Evolutionary conservation across 1,284 basidiomycete genomes (phyloP).

Genomic region (Kwoniella shivajii): DNA sequence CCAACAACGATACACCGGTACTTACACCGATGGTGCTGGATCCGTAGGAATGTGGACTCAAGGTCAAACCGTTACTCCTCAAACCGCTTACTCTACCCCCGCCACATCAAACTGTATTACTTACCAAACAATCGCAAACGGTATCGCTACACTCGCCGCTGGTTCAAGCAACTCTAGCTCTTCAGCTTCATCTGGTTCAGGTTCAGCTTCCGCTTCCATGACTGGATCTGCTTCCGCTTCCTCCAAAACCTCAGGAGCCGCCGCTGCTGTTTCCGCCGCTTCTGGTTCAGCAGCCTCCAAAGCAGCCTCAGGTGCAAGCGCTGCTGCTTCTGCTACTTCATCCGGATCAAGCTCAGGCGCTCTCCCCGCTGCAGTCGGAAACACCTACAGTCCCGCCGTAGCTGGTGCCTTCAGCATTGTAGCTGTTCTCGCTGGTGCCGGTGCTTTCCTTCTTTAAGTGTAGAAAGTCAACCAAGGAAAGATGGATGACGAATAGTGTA

Average conservation of each 20-base stretch:
- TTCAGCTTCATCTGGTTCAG: constrained; percentile 19
- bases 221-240: constrained; percentile 15
- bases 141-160: constrained; percentile 28
- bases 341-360: constrained; percentile 19
- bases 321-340: constrained; percentile 16
- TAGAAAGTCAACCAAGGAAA: not conserved
- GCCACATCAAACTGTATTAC: constrained; percentile 53
- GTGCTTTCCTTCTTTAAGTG: constrained; percentile 45
- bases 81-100: constrained; percentile 45
- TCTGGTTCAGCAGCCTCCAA: constrained; percentile 22
- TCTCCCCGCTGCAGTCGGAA: constrained; percentile 16
- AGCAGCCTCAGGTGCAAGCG: constrained; percentile 18
- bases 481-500: not conserved
- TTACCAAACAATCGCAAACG: constrained; percentile 50
- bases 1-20: constrained; percentile 55
- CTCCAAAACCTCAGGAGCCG: constrained; percentile 7
- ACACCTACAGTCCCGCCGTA: constrained; percentile 25
- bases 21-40: constrained; percentile 38
- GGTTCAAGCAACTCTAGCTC: constrained; percentile 12
- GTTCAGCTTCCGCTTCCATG: constrained; percentile 18
- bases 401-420: constrained; percentile 30
- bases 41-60: constrained; percentile 42
- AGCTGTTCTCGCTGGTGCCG: constrained; percentile 41
- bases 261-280: constrained; percentile 11
- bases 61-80: constrained; percentile 51